Percentiles rank a stretch among this genome's conserved stretches.
Conservation (phyloP, 129 eudicot species). For the Smallanthus sonchifolius region DNA sequence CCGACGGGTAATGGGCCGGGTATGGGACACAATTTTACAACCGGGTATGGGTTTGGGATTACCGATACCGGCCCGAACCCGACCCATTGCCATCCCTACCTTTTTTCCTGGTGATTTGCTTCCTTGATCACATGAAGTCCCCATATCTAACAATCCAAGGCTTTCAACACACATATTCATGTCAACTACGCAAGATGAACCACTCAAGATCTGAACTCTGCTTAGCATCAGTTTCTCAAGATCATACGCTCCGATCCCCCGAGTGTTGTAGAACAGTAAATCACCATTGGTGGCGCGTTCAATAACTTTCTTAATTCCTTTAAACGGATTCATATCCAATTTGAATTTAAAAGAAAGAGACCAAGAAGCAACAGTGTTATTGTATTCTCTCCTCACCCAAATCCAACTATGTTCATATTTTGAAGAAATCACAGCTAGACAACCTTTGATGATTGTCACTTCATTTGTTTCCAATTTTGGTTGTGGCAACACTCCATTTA, state of each 20-base stretch:
- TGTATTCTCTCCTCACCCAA: not conserved
- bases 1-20: no score
- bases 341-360: not conserved
- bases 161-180: not conserved
- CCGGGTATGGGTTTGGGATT: no score
- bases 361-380: not conserved
- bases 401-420: not conserved
- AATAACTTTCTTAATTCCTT: no score
- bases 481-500: no score
- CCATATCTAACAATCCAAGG: conserved; percentile 5
- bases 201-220: not conserved
- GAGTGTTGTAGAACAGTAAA: not conserved
- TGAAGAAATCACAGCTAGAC: conserved; percentile 1
- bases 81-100: no score
- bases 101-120: no score
- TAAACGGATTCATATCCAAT: not conserved
- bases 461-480: not conserved
- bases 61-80: no score
- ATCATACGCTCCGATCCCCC: not conserved
- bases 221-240: not conserved
- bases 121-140: not conserved
- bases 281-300: not conserved
- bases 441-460: not conserved
- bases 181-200: not conserved
- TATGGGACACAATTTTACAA: no score